Evolutionary conservation across 495 filamentous ascomycete species (phyloP).

Genomic region (Bombardia bombarda): DNA sequence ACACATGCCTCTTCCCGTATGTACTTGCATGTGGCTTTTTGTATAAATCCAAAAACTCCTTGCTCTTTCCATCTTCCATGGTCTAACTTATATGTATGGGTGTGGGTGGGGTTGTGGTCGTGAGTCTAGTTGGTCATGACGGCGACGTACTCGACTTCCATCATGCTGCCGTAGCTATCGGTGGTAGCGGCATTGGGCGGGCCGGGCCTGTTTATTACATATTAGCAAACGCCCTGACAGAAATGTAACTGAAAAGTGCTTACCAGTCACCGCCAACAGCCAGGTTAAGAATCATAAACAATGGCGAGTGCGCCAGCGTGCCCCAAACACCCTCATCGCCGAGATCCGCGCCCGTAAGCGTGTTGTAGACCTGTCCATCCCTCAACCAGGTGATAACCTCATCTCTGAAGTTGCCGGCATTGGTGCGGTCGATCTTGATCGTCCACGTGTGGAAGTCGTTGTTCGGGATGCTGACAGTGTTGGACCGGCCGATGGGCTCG

Average conservation of each 20-base stretch:
- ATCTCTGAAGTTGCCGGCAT: constrained; percentile 24
- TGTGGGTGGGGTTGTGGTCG: neutral
- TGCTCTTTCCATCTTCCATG: no score
- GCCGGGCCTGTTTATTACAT: constrained; percentile 15
- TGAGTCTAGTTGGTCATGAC: constrained; percentile 20
- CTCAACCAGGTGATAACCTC: constrained; percentile 39
- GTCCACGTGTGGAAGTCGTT: constrained; percentile 39
- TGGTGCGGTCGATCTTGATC: constrained; percentile 36
- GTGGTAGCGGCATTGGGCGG: constrained; percentile 23
- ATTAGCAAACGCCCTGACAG: neutral
- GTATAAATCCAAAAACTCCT: no score
- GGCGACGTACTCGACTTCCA: constrained; percentile 42
- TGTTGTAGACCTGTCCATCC: constrained; percentile 33
- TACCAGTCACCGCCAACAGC: constrained; percentile 43
- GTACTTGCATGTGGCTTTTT: no score
- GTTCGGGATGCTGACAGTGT: constrained; percentile 22
- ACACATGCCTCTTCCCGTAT: no score
- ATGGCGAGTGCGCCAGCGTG: constrained; percentile 36
- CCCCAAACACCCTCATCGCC: constrained; percentile 36
- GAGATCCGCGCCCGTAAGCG: constrained; percentile 31
- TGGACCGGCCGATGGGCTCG: constrained; percentile 32
- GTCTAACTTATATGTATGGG: no score
- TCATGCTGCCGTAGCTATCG: constrained; percentile 40
- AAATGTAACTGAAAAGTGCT: constrained; percentile 9
- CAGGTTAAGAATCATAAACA: constrained; percentile 43